phyloP scores from a whole-genome alignment of 176 grass and related monocot species.

The Elymus sibiricus region DNA sequence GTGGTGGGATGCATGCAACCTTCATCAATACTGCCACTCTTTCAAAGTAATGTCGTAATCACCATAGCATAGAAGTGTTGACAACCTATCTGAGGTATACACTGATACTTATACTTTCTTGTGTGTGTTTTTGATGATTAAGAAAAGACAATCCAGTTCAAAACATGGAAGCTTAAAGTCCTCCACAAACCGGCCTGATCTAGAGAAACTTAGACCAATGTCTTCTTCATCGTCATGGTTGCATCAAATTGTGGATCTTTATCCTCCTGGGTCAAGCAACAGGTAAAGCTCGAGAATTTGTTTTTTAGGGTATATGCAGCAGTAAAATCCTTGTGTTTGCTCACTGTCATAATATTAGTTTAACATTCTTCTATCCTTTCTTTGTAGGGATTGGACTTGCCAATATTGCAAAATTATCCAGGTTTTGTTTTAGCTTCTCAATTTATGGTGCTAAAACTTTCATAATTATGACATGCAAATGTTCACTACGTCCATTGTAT shows the following conservation, averaged over 20 bases:
- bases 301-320: constrained; percentile 7
- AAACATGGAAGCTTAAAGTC: constrained; percentile 53
- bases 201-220: constrained; percentile 39
- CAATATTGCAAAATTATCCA: constrained; percentile 81
- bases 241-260: constrained; percentile 69
- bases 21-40: constrained; percentile 58
- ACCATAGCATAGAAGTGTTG: constrained; percentile 12
- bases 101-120: constrained; percentile 48
- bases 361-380: constrained; percentile 32
- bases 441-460: constrained; percentile 2
- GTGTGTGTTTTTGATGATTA: constrained; percentile 85
- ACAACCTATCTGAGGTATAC: constrained; percentile 10
- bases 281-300: constrained; percentile 43
- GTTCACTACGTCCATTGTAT: neutral
- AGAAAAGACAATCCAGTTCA: constrained; percentile 98
- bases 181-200: constrained; percentile 29
- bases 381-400: constrained; percentile 86
- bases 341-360: constrained; percentile 1
- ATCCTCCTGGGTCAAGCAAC: constrained; percentile 70
- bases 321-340: constrained; percentile 9
- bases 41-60: constrained; percentile 72
- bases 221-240: constrained; percentile 51
- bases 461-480: neutral
- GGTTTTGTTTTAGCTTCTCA: constrained; percentile 42
- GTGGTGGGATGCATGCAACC: constrained; percentile 57